phyloP scores from a whole-genome alignment of 1,284 basidiomycete species.

The Flammula alnicola region DNA sequence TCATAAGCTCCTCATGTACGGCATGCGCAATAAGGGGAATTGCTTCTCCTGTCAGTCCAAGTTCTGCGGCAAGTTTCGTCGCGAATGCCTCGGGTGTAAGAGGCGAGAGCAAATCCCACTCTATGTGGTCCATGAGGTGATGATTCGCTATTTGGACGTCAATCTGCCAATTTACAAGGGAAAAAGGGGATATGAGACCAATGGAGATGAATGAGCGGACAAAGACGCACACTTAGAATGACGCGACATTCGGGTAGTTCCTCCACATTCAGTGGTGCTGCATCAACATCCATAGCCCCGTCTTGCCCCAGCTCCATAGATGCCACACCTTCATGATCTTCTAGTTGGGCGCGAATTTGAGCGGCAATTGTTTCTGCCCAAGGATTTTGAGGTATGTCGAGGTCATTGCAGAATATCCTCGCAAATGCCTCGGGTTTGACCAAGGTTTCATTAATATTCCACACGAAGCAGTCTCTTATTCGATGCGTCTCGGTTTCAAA shows the following conservation, averaged over 20 bases:
- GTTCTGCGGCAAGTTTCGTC: conserved; percentile 79
- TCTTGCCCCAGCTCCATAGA: conserved; percentile 77
- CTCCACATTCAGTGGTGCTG: conserved; percentile 48
- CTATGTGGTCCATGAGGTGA: conserved; percentile 93
- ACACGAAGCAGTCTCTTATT: conserved; percentile 95
- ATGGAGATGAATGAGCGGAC: not conserved
- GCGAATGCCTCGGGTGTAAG: conserved; percentile 92
- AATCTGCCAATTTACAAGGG: conserved; percentile 58
- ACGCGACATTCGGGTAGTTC: conserved; percentile 87
- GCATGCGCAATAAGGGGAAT: conserved; percentile 90
- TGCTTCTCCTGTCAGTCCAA: conserved; percentile 89
- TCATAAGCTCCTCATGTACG: conserved; percentile 92
- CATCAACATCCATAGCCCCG: conserved; percentile 55
- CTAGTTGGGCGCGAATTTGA: conserved; percentile 89
- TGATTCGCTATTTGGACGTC: conserved; percentile 96
- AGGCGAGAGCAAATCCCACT: conserved; percentile 95
- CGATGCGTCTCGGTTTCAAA: conserved; percentile 92
- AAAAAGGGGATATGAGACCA: conserved; percentile 2
- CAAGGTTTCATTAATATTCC: conserved; percentile 87
- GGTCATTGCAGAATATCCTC: conserved; percentile 83
- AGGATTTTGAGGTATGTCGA: conserved; percentile 75
- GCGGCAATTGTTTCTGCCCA: conserved; percentile 83
- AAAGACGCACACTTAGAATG: conserved; percentile 86
- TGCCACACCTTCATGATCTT: conserved; percentile 84
- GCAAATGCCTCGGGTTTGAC: conserved; percentile 88